A percentile compares a stretch with the other conserved stretches of the same genome.
Evolutionary conservation across 768 basidiomycete species (phyloP).

Genomic region (Kwoniella botswanensis): DNA sequence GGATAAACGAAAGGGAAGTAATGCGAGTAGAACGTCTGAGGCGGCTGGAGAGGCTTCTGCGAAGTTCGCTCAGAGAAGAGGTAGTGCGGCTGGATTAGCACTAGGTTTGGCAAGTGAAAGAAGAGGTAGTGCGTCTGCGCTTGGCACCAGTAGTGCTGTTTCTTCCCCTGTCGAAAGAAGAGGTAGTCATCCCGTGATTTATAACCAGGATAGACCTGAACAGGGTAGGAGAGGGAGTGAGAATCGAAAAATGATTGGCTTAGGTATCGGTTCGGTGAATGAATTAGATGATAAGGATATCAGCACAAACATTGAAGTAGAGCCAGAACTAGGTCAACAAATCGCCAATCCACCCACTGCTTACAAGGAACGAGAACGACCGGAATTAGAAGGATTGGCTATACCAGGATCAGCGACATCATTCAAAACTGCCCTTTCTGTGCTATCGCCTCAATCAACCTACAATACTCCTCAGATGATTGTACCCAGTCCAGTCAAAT

Average conservation of each 20-base stretch:
- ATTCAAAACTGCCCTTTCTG: constrained; percentile 15
- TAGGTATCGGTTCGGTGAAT: not conserved
- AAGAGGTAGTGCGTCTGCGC: constrained; percentile 1
- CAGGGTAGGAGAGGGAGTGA: not conserved
- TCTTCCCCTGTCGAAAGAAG: not conserved
- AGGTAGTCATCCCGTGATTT: not conserved
- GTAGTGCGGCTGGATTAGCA: not conserved
- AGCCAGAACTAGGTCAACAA: not conserved
- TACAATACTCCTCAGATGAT: not conserved
- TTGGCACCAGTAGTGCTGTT: not conserved
- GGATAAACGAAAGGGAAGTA: constrained; percentile 2
- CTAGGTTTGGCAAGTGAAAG: not conserved
- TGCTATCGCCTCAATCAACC: not conserved
- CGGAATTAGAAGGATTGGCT: constrained; percentile 2
- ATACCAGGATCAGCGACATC: constrained; percentile 12
- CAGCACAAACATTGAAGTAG: not conserved
- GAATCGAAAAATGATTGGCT: constrained; percentile 7
- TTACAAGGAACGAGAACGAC: not conserved
- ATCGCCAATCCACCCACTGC: not conserved
- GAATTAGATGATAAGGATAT: not conserved
- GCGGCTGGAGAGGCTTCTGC: constrained; percentile 3
- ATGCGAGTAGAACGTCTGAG: constrained; percentile 6
- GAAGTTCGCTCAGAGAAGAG: not conserved
- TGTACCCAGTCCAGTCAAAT: not conserved
- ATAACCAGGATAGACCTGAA: not conserved